Evolutionary conservation across 495 filamentous ascomycete species (phyloP), one percentile per base, ranked within the genome.

Genomic region (Penicillium odoratum): DNA sequence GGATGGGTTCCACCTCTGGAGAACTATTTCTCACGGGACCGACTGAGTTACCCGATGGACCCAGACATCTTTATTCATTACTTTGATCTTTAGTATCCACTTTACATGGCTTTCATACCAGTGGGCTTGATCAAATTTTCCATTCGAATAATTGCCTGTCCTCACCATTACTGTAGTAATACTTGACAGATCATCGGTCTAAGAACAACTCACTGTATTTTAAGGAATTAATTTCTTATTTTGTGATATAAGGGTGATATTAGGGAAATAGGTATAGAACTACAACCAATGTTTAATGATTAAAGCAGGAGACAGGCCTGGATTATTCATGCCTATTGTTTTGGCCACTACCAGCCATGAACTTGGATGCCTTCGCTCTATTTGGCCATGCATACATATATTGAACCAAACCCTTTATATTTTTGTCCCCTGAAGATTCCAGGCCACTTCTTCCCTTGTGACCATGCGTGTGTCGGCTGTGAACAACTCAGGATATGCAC

Each of bases 401-500:
- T 5, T 40, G 11, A 40, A 40, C 3, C 38, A 15, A 16, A 4
- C 15, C 16, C 38, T 40, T 21, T 21, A 21, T 21, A 21, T 21
- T 21, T 21, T 2, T 21, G 2, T 21, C 1, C 21, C 21, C 21
- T 21, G 21, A 21, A 2, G 21, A 21, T 1, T 21, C 15, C 15
- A 15, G 38, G 38, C 38, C 5, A 13, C 38, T 16, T 16, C 31
- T 33, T 33, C 3, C 38, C 15, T 5, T 40, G 38, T 16, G 13
- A n/a, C 38, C 15, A 40, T n/a, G 13, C 5, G 6, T 2, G 13
- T n/a, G 6, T 10, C 31, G 31, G 48, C 5, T 51, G 48, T 50
- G 48, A 38, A n/a, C 4, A 40, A 21, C 9, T 5, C 16, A n/a
- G 33, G 48, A 21, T 29, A 60, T 60, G 58, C 52, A 60, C 29